Evolutionary conservation across 768 basidiomycete genomes (phyloP).

Genomic region (Boletus rubroflammeus): DNA sequence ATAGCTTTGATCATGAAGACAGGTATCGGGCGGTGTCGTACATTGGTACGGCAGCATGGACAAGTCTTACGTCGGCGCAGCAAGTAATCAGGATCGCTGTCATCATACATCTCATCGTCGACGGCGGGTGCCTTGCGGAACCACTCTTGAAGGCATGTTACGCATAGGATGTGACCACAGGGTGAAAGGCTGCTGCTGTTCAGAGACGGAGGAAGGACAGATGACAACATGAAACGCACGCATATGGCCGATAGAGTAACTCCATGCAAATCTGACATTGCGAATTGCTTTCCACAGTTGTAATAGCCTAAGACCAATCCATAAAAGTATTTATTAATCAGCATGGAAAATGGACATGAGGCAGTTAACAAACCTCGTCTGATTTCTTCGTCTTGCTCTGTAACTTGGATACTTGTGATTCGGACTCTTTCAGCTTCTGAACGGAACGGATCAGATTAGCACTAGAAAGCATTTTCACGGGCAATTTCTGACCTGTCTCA

Average conservation of each 20-base stretch:
- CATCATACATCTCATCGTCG: slow-evolving; percentile 44
- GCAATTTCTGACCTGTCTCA: slow-evolving; percentile 34
- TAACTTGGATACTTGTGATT: slow-evolving; percentile 41
- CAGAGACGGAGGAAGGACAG: slow-evolving; percentile 1
- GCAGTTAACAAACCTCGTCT: slow-evolving; percentile 48
- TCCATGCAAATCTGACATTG: slow-evolving; percentile 83
- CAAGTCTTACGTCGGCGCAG: slow-evolving; percentile 65
- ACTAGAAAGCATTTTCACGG: not conserved
- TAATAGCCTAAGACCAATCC: slow-evolving; percentile 40
- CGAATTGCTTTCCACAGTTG: slow-evolving; percentile 53
- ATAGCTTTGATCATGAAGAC: slow-evolving; percentile 67
- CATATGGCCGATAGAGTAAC: slow-evolving; percentile 57
- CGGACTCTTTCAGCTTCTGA: slow-evolving; percentile 46
- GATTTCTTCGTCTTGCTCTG: slow-evolving; percentile 47
- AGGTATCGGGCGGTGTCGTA: slow-evolving; percentile 60
- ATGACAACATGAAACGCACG: slow-evolving; percentile 41
- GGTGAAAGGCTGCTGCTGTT: slow-evolving; percentile 53
- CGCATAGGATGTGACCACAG: slow-evolving; percentile 77
- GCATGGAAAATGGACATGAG: not conserved
- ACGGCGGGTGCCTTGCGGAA: slow-evolving; percentile 61
- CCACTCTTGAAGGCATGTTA: slow-evolving; percentile 71
- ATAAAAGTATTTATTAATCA: not conserved
- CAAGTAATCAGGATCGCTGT: slow-evolving; percentile 42
- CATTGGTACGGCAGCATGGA: slow-evolving; percentile 61
- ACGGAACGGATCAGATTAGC: slow-evolving; percentile 1